phyloP scores from a whole-genome alignment of 306 rosid genomes.

The Psophocarpus tetragonolobus region DNA sequence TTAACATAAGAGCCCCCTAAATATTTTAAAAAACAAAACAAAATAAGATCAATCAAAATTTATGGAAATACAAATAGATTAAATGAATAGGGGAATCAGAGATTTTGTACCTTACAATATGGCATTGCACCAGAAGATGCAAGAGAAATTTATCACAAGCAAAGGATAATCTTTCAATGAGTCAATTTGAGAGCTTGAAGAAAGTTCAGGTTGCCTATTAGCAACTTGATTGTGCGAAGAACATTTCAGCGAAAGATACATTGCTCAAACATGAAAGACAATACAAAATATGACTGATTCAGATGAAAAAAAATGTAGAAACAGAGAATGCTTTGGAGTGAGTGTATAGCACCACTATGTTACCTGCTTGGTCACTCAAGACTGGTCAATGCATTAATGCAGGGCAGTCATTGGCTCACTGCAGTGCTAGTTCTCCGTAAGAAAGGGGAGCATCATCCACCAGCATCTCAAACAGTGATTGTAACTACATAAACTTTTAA shows the following conservation, averaged over 20 bases:
- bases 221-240: not conserved
- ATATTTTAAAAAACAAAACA: not conserved
- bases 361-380: not conserved
- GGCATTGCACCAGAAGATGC: not conserved
- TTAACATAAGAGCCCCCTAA: not conserved
- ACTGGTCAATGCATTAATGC: not conserved
- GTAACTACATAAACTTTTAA: not conserved
- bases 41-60: not conserved
- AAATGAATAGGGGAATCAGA: not conserved
- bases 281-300: not conserved
- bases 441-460: not conserved
- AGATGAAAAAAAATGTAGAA: constrained; percentile 6
- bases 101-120: constrained; percentile 14
- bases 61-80: not conserved
- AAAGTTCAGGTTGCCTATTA: not conserved
- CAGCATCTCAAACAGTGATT: not conserved
- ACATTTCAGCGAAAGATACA: not conserved
- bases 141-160: not conserved
- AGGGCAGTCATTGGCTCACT: too few species aligned
- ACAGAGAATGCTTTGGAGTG: not conserved
- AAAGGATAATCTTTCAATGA: constrained; percentile 11
- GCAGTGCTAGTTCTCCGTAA: not conserved
- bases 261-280: not conserved
- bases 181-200: constrained; percentile 15
- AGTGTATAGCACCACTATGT: not conserved